A percentile compares a stretch with the other conserved stretches of the same genome.
phyloP scores from a whole-genome alignment of 2,329 filamentous ascomycete species.

The Monilinia aucupariae region DNA sequence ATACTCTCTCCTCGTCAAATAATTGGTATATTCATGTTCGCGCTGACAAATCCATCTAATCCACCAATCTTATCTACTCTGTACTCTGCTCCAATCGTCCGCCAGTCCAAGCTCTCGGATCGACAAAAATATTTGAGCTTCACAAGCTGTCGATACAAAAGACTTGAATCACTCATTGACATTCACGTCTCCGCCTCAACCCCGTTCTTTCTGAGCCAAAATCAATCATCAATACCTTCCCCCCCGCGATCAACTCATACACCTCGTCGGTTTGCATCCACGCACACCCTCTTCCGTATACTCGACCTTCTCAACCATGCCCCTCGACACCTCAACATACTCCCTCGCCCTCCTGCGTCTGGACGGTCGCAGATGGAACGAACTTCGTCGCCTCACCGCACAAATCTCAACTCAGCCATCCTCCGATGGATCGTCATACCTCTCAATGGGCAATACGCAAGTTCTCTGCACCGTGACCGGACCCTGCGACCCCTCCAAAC shows the following conservation, averaged over 20 bases:
- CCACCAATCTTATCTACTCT: slow-evolving; percentile 7
- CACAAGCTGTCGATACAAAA: neutral
- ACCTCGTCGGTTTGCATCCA: neutral
- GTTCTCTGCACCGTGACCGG: slow-evolving; percentile 90
- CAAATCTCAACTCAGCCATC: slow-evolving; percentile 90
- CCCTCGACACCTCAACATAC: slow-evolving; percentile 91
- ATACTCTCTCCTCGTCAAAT: no score
- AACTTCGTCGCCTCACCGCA: slow-evolving; percentile 80
- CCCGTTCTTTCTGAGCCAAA: neutral
- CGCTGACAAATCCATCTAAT: neutral
- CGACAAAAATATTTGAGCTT: slow-evolving; percentile 11
- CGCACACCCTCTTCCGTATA: neutral
- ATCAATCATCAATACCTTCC: neutral
- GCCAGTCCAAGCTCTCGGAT: neutral
- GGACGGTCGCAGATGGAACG: slow-evolving; percentile 91
- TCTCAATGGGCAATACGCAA: slow-evolving; percentile 97
- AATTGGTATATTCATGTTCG: no score
- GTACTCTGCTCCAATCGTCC: neutral
- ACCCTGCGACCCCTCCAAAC: slow-evolving; percentile 59
- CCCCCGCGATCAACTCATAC: neutral
- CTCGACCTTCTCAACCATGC: slow-evolving; percentile 46
- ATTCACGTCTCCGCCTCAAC: neutral
- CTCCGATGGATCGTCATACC: slow-evolving; percentile 86
- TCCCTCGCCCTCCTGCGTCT: slow-evolving; percentile 76
- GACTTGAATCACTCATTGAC: neutral